Percentiles rank a stretch among this genome's conserved stretches.
Evolutionary conservation across 805 yeast genomes (phyloP).

Genomic region (Candida nonsorbophila): DNA sequence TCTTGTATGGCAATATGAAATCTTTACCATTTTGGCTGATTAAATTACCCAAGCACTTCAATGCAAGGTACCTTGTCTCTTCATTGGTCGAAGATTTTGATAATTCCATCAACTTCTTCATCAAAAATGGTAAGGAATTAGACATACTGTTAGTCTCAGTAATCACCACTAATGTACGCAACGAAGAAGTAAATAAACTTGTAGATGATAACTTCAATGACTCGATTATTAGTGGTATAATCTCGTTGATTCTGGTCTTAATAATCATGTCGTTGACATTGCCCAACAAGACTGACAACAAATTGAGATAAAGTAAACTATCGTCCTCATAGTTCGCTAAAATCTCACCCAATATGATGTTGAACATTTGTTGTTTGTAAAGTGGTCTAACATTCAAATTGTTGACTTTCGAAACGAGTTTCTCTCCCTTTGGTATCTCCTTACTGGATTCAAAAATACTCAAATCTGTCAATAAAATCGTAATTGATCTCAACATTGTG

Average conservation of each 20-base stretch:
- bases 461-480: slow-evolving; percentile 63
- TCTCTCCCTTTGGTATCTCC: slow-evolving; percentile 23
- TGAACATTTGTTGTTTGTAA: slow-evolving; percentile 78
- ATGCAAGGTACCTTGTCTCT: slow-evolving; percentile 49
- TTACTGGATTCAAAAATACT: slow-evolving; percentile 45
- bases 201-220: slow-evolving; percentile 47
- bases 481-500: slow-evolving; percentile 48
- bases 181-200: slow-evolving; percentile 54
- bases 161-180: slow-evolving; percentile 51
- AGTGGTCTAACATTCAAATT: slow-evolving; percentile 60
- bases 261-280: slow-evolving; percentile 64
- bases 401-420: slow-evolving; percentile 36
- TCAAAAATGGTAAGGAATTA: slow-evolving; percentile 49
- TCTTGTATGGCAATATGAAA: slow-evolving; percentile 47
- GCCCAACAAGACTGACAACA: slow-evolving; percentile 63
- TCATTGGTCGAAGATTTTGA: slow-evolving; percentile 29
- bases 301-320: slow-evolving; percentile 49
- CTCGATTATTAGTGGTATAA: slow-evolving; percentile 69
- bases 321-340: slow-evolving; percentile 35
- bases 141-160: slow-evolving; percentile 51
- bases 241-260: slow-evolving; percentile 53
- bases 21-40: slow-evolving; percentile 35
- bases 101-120: slow-evolving; percentile 48
- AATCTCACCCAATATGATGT: slow-evolving; percentile 48
- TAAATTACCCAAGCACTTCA: slow-evolving; percentile 48